Base-by-base conservation (phyloP, 441 rosid species). In the Geranium incanum region DNA sequence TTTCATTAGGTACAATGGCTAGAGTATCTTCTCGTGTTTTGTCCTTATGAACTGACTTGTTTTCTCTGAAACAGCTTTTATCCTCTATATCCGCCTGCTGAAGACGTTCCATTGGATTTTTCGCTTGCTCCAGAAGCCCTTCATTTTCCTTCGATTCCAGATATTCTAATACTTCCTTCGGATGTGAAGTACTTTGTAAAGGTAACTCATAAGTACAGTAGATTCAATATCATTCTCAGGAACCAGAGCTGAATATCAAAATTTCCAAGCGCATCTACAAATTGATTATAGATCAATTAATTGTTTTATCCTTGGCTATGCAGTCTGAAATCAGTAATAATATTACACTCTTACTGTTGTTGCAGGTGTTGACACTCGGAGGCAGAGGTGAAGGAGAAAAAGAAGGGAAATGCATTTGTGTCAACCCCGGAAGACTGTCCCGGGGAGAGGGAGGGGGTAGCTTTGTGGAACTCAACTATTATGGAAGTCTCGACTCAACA, bases 381-480 rank as follows among this genome's bases (percentile, higher is more conserved):
- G 89, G 84, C 71, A 75, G 67, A 76, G 84, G 33, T 18, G 90
- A 92, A 77, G 88, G 86, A 52, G 87, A 84, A 80, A 87, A 82
- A 70, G 83, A 77, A 60, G 82, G 12, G 67, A 92, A 86, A 76
- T 91, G 97, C 73, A 74, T 88, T 19, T 95, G 98, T 69, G 79
- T 93, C 57, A 95, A 95, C 81, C 99, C 99, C 0, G 99, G 98
- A 79, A 86, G 97, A 81, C 77, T 91, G 33, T 86, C 97, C 39
- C 88, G 91, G 77, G 99, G 98, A 76, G 96, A 91, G 82, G 90
- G 97, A 0, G 97, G 88, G 0, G 96, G 99, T 74, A 92, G 96
- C 72, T 95, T 95, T 67, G 93, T 77, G 13, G 95, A 93, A 84
- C 86, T 92, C 69, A 71, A 80, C 70, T 91, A 86, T 80, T 76